These are phyloP conservation scores for Lasiodiplodia citricola DNA, from an alignment of 2,329 filamentous ascomycete genomes.

Conservation along the genomic window DNA sequence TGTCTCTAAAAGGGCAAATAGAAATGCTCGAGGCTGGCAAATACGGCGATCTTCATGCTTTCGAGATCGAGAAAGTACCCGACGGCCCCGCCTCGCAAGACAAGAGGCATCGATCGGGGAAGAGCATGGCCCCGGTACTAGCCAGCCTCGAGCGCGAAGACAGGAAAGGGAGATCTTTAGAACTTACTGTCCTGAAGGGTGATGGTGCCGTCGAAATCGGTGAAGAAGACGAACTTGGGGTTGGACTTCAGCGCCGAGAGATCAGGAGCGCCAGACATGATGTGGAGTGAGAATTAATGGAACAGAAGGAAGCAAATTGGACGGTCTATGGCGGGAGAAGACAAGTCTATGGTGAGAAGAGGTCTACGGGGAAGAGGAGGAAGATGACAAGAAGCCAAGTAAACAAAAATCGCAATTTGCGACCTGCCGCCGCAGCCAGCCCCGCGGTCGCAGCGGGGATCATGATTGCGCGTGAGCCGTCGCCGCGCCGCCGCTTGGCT, in stretches of 20 bases:
- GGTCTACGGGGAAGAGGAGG: background rate
- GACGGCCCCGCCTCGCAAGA: no score
- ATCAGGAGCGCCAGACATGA: conserved; percentile 38
- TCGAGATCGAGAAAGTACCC: no score
- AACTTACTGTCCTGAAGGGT: conserved; percentile 71
- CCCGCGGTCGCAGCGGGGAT: conserved; percentile 5
- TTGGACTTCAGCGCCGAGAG: conserved; percentile 59
- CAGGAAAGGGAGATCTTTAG: conserved; percentile 22
- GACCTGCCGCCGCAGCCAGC: background rate
- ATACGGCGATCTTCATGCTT: no score
- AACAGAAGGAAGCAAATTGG: background rate
- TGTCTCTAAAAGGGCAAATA: background rate
- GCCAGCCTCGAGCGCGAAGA: background rate
- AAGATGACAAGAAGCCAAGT: background rate
- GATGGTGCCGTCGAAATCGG: conserved; percentile 97
- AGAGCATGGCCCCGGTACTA: background rate
- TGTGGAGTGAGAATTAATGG: conserved; percentile 24
- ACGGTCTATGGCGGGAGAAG: background rate
- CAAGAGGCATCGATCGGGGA: no score
- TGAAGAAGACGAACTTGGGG: conserved; percentile 96
- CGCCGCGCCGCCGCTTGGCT: background rate
- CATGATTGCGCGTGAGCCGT: background rate
- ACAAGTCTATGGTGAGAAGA: background rate
- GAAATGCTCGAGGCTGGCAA: no score
- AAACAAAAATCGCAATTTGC: conserved; percentile 18